These are phyloP conservation scores for Vitis rupestris DNA, from an alignment of 164 flowering plant genomes.

Conservation along the genomic window DNA sequence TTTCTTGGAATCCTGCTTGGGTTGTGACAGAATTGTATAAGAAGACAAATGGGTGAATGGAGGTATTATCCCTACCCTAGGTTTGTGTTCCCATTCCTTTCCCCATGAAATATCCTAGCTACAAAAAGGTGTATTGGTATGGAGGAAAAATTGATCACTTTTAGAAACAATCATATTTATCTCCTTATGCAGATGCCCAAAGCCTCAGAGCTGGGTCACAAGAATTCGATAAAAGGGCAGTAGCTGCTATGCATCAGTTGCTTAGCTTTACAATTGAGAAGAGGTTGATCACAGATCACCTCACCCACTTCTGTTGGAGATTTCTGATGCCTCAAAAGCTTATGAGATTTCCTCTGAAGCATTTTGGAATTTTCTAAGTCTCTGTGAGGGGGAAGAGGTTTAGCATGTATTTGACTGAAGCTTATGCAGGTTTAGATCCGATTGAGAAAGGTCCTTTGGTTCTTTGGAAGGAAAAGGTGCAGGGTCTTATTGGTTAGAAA, in stretches of 20 bases:
- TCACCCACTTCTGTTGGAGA: constrained; percentile 79
- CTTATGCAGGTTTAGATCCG: constrained; percentile 77
- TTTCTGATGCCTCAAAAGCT: constrained; percentile 87
- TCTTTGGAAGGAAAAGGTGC: constrained; percentile 86
- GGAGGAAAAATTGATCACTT: constrained; percentile 71
- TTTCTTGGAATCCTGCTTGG: constrained; percentile 80
- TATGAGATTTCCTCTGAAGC: constrained; percentile 86
- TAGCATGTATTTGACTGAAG: constrained; percentile 80
- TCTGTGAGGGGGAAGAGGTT: constrained; percentile 93
- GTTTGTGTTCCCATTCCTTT: constrained; percentile 69
- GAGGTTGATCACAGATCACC: constrained; percentile 80
- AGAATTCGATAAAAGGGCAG: constrained; percentile 91
- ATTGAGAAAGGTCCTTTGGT: constrained; percentile 76
- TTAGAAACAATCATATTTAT: constrained; percentile 70
- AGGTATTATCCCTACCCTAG: constrained; percentile 39
- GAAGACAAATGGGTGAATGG: constrained; percentile 35
- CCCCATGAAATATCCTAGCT: constrained; percentile 71
- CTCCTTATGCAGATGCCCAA: constrained; percentile 89
- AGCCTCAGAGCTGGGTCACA: constrained; percentile 66
- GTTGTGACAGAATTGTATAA: constrained; percentile 92
- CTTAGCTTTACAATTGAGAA: constrained; percentile 87
- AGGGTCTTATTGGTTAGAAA: constrained; percentile 60
- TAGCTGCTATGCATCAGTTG: constrained; percentile 88
- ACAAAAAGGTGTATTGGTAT: constrained; percentile 59
- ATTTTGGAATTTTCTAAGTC: constrained; percentile 88